A percentile compares a stretch with the other conserved stretches of the same genome.
These are phyloP conservation scores for Trypanosoma cruzi DNA, from an alignment of 208 protist genomes.

Conservation along the genomic window DNA sequence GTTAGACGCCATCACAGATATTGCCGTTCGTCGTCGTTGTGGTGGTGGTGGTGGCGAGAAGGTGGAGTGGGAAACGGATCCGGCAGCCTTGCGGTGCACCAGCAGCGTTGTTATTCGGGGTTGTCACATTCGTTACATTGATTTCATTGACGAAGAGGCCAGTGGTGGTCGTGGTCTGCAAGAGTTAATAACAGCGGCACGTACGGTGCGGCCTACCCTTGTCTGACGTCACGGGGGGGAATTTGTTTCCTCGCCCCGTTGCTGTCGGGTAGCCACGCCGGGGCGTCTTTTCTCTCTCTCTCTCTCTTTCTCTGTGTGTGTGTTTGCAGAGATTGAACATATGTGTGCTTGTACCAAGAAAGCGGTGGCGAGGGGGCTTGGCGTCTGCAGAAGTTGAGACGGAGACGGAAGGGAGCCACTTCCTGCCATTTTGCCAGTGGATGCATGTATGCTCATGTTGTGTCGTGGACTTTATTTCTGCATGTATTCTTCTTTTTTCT, in stretches of 20 bases:
- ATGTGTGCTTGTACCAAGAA: too few species aligned
- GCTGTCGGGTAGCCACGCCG: too few species aligned
- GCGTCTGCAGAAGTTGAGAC: too few species aligned
- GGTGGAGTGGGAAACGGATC: conserved; percentile 37
- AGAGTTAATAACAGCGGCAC: conserved; percentile 35
- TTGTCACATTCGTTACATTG: conserved; percentile 58
- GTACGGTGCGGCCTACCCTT: conserved; percentile 19
- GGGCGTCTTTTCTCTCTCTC: background rate
- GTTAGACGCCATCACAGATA: conserved; percentile 65
- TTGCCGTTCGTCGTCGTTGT: conserved; percentile 41
- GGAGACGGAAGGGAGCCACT: too few species aligned
- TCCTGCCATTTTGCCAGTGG: background rate
- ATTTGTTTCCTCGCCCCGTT: background rate
- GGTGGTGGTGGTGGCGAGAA: background rate
- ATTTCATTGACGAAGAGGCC: conserved; percentile 62
- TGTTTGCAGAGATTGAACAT: too few species aligned
- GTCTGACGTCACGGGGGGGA: background rate
- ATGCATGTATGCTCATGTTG: conserved; percentile 13
- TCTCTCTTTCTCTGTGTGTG: too few species aligned
- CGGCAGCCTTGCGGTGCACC: conserved; percentile 56
- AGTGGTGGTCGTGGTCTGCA: conserved; percentile 46
- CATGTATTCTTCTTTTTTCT: conserved; percentile 2
- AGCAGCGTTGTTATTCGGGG: conserved; percentile 70
- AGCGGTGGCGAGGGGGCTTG: too few species aligned
- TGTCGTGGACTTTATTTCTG: conserved; percentile 25